These are phyloP conservation scores for Podospora pseudopauciseta DNA, from an alignment of 495 filamentous ascomycete species.

Conservation along the genomic window DNA sequence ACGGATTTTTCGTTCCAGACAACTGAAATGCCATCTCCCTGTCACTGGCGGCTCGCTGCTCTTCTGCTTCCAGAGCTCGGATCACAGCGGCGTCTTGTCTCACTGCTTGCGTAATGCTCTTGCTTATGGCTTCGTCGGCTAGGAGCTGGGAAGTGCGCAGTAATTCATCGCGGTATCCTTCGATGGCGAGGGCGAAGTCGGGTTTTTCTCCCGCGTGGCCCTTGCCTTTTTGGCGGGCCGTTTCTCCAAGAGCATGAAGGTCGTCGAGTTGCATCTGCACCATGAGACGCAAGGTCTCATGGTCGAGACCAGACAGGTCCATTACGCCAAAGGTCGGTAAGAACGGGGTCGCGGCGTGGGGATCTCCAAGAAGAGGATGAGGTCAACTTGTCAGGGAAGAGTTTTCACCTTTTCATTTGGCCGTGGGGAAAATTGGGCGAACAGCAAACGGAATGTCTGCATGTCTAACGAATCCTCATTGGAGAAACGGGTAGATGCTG, in stretches of 20 bases:
- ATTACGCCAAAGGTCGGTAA: background rate
- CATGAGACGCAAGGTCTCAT: background rate
- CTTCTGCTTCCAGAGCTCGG: slow-evolving; percentile 14
- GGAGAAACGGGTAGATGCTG: no score
- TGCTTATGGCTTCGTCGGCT: slow-evolving; percentile 31
- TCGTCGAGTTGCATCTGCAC: slow-evolving; percentile 38
- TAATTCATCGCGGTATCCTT: slow-evolving; percentile 32
- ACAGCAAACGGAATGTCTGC: no score
- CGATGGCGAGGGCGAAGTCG: slow-evolving; percentile 29
- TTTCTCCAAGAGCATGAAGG: slow-evolving; percentile 18
- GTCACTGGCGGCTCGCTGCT: slow-evolving; percentile 27
- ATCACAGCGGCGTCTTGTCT: slow-evolving; percentile 27
- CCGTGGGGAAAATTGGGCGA: no score
- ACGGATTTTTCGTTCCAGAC: background rate
- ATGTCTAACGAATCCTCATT: no score
- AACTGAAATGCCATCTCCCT: background rate
- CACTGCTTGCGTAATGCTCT: slow-evolving; percentile 34
- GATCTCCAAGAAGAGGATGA: no score
- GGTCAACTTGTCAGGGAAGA: no score
- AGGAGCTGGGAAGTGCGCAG: slow-evolving; percentile 15
- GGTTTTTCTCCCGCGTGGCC: slow-evolving; percentile 25
- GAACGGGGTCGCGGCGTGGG: no score
- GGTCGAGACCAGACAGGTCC: background rate
- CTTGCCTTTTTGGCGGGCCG: slow-evolving; percentile 28
- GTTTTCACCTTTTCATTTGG: no score